Conservation (phyloP, 179 eudicot species). For the Silene noctiflora region DNA sequence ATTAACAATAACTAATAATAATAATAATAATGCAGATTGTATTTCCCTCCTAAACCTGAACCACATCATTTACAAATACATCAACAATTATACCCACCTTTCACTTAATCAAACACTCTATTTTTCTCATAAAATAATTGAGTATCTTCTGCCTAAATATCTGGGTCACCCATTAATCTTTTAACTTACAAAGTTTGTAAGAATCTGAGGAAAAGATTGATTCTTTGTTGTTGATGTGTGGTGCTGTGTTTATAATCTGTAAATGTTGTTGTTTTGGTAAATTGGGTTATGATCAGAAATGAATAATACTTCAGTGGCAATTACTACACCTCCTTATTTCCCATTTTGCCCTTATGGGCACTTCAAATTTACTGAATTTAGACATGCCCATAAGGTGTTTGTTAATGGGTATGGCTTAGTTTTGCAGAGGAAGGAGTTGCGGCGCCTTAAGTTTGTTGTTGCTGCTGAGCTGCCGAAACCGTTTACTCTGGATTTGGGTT, state of each 20-base stretch:
- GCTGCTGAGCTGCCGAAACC: slow-evolving; percentile 55
- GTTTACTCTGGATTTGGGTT: slow-evolving; percentile 46
- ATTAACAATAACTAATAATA: too few species aligned
- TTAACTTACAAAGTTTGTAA: neutral
- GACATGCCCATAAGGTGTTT: slow-evolving; percentile 32
- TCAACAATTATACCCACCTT: slow-evolving; percentile 19
- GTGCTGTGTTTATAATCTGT: slow-evolving; percentile 20
- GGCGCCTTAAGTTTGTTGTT: slow-evolving; percentile 47
- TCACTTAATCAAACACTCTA: slow-evolving; percentile 8
- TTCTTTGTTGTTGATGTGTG: slow-evolving; percentile 15
- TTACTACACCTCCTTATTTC: slow-evolving; percentile 16
- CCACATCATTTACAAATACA: slow-evolving; percentile 22
- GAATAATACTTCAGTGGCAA: slow-evolving; percentile 34
- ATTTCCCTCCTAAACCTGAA: slow-evolving; percentile 26
- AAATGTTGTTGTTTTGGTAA: slow-evolving; percentile 23
- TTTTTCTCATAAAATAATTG: neutral
- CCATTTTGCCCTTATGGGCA: slow-evolving; percentile 34
- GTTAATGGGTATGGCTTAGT: slow-evolving; percentile 29
- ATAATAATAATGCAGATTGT: neutral
- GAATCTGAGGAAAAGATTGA: slow-evolving; percentile 5
- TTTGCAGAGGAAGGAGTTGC: slow-evolving; percentile 29
- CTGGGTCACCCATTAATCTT: neutral
- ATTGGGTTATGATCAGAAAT: slow-evolving; percentile 34
- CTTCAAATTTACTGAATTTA: slow-evolving; percentile 30
- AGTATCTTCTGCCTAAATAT: neutral